Base-by-base conservation (phyloP, 129 eudicot genomes). In the Glebionis coronaria region DNA sequence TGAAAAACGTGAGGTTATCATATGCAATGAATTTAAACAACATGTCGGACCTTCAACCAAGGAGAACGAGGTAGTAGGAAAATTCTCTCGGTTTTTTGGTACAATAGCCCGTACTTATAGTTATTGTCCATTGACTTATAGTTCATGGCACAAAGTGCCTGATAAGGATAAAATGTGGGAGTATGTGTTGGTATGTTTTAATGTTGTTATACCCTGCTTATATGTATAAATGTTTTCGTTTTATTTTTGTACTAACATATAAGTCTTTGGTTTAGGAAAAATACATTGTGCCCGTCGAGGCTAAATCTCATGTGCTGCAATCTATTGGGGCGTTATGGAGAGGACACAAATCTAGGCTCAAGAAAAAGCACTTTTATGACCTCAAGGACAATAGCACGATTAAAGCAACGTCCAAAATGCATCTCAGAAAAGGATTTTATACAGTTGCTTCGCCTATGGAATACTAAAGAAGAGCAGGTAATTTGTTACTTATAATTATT, bases 11-110 rank as follows among this genome's bases (percentile, higher is more conserved):
- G 50, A 61, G 67, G 42, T 38, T 14, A 31, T 61, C 14, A 35
- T 61, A 61, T 61, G 67, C 27, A 61, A 61, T 61, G 15, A 38
- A 38, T 61, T 8, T 61, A 28, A 28, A 61, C 67, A 61, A 10
- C 67, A 50, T n/a, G 18, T 61, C 40, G 27, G 67, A 61, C 67
- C 67, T 35, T 3, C 5, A 25, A 59, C 47, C 10, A 12, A 59
- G 67, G 67, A 31, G 51, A 61, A 61, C 4, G 67, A 61, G 12
- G n/a, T 57, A 57, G 62, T 13, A 9, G 62, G 28, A 2, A 12
- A 3, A 56, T 25, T 11, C 42, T 57, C 63, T 21, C 44, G 19
- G 19, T 57, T 57, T 12, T 57, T 57, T 35, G 63, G 38, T 27
- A 57, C 44, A 2, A 25, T 57, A 57, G 10, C 63, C 25, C 63